Conservation (phyloP, 164 flowering plant species). For the Amborella trichopoda region DNA sequence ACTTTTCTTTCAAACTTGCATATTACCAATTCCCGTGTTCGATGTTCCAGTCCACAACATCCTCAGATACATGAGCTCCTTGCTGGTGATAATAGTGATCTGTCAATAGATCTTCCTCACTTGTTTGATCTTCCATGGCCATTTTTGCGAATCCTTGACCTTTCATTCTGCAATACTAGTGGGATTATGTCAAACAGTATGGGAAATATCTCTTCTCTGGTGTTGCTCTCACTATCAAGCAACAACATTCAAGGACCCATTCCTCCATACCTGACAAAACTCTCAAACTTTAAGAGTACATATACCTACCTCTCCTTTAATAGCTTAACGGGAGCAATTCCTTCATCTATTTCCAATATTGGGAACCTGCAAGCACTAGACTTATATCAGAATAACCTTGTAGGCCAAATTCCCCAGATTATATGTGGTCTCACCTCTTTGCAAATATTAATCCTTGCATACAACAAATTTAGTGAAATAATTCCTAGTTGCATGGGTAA, state of each 20-base stretch:
- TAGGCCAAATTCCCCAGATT: too few relatives aligned
- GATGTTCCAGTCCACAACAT: slow-evolving; percentile 5
- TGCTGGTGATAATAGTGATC: slow-evolving; percentile 5
- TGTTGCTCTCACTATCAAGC: not conserved
- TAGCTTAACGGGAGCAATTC: too few relatives aligned
- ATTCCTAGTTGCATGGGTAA: too few relatives aligned
- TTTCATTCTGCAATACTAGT: not conserved
- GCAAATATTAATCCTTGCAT: too few relatives aligned
- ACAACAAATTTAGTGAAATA: too few relatives aligned
- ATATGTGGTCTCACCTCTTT: too few relatives aligned
- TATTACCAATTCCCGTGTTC: slow-evolving; percentile 1
- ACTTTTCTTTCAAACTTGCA: slow-evolving; percentile 9
- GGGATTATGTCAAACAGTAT: slow-evolving; percentile 3
- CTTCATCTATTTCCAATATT: too few relatives aligned
- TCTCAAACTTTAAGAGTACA: too few relatives aligned
- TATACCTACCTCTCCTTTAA: too few relatives aligned
- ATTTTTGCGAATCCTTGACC: not conserved
- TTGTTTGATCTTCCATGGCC: slow-evolving; percentile 10
- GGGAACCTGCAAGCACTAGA: too few relatives aligned
- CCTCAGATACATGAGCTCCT: slow-evolving; percentile 9
- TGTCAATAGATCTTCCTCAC: slow-evolving; percentile 3
- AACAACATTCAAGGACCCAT: slow-evolving; percentile 14
- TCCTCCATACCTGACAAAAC: too few relatives aligned
- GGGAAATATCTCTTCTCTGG: slow-evolving; percentile 7
- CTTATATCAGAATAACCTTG: too few relatives aligned